phyloP scores from a whole-genome alignment of 192 early-diverging fungal genomes.

The Radiomyces spectabilis region DNA sequence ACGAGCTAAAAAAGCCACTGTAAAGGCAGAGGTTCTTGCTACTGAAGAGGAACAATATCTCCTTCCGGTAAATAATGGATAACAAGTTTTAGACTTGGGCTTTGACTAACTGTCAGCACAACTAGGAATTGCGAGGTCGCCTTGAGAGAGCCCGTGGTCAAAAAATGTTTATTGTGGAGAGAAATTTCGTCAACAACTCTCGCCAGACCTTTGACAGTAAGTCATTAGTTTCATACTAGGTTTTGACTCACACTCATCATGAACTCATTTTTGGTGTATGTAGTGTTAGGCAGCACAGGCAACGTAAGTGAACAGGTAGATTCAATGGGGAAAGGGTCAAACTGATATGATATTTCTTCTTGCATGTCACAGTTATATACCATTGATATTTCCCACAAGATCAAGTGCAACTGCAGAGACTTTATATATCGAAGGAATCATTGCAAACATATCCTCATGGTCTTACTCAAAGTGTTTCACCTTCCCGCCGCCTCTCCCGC shows the following conservation, averaged over 20 bases:
- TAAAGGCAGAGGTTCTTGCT: no score
- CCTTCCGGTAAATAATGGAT: no score
- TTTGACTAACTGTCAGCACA: no score
- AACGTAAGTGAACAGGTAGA: constrained; percentile 6
- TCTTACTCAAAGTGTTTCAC: constrained; percentile 13
- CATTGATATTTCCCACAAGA: neutral
- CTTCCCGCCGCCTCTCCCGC: no score
- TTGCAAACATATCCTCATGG: constrained; percentile 18
- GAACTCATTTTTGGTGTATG: no score
- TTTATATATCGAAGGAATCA: neutral
- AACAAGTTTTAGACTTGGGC: no score
- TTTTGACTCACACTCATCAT: no score
- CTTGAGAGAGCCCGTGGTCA: neutral
- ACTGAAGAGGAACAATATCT: no score
- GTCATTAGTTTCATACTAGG: no score
- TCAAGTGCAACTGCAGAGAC: constrained; percentile 10
- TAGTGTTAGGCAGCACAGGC: constrained; percentile 13
- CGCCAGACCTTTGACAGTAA: neutral
- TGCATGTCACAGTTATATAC: constrained; percentile 5
- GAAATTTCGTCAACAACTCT: neutral
- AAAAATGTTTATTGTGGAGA: constrained; percentile 7
- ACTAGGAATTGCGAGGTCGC: constrained; percentile 5
- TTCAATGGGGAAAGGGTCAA: no score
- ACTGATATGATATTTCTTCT: neutral
- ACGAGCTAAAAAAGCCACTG: no score